Base-by-base conservation (phyloP, 768 basidiomycete species). In the Leucosporidium scottii region DNA sequence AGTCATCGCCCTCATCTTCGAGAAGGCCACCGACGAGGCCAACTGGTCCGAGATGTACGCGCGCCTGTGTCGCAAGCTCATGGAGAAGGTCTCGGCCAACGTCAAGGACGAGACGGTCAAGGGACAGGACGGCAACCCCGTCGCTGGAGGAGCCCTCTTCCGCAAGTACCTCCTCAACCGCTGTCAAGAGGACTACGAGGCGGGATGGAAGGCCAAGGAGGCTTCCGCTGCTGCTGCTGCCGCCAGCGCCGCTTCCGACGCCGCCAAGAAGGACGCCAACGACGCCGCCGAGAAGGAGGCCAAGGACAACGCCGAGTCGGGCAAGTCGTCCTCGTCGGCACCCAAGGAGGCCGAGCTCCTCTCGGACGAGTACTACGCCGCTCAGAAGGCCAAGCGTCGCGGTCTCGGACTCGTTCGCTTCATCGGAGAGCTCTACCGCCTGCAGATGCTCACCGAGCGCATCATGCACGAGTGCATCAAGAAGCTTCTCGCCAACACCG, bases 381-480 rank as follows among this genome's bases (percentile, higher is more conserved):
- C 91, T 21, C 89, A 93, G 79, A 96, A 94, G 82, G 94, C 93
- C 51, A 98, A 97, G 82, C 90, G 93, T 68, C 90, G 91, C 70
- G 93, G 94, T 78, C 87, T 97, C 18, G 92, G 94, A 82, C 84
- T 99, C 73, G 92, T 97, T 81, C 91, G 90, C 79, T 93, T 99
- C 81, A 97, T 98, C 71, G 93, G 94, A 71, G 94, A 99, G 80
- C 82, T 98, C 63, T 99, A 92, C 87, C 97, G 97, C 81, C 82
- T 99, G n/a, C 89, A 91, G 80, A 96, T 97, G 92, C 82, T 98
- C 63, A 93, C 92, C 58, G 91, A 93, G 81, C 87, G 91, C 73
- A 94, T 98, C 81, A 99, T 98, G 90, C 90, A 93, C 82, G 90
- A 92, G 79, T 99, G 94, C 82, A 87, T 97, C 77, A 91, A 92